These are phyloP conservation scores for Chiua sp. DNA, from an alignment of 1,284 basidiomycete genomes.

Conservation along the genomic window DNA sequence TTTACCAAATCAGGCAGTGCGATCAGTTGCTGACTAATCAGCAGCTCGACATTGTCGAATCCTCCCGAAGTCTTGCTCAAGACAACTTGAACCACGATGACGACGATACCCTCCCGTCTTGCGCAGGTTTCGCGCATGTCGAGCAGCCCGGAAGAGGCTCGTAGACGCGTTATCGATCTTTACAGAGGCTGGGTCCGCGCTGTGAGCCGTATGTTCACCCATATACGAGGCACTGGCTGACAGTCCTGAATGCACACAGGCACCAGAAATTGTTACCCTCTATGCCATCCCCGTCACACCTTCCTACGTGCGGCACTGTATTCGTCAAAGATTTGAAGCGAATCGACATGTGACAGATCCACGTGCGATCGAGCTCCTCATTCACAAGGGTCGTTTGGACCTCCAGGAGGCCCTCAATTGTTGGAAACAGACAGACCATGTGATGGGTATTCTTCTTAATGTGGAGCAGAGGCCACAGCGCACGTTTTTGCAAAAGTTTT, in stretches of 20 bases:
- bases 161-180: constrained; percentile 74
- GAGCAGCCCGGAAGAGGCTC: constrained; percentile 67
- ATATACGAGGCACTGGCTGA: constrained; percentile 1
- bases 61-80: constrained; percentile 7
- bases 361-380: constrained; percentile 85
- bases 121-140: constrained; percentile 74
- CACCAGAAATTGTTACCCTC: constrained; percentile 86
- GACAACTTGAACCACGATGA: constrained; percentile 52
- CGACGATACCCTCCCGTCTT: constrained; percentile 92
- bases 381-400: constrained; percentile 88
- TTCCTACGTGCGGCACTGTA: constrained; percentile 80
- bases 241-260: constrained; percentile 51
- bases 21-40: neutral
- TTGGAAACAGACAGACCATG: constrained; percentile 89
- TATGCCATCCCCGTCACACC: constrained; percentile 89
- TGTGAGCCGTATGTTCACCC: constrained; percentile 51
- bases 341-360: constrained; percentile 86
- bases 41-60: constrained; percentile 5
- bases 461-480: constrained; percentile 55
- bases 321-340: constrained; percentile 89
- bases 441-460: constrained; percentile 68
- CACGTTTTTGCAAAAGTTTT: constrained; percentile 87
- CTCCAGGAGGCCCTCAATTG: constrained; percentile 95
- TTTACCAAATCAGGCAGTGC: constrained; percentile 15
- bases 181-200: constrained; percentile 95